phyloP scores from a whole-genome alignment of 495 filamentous ascomycete species.

The Aspergillus coremiiformis region DNA sequence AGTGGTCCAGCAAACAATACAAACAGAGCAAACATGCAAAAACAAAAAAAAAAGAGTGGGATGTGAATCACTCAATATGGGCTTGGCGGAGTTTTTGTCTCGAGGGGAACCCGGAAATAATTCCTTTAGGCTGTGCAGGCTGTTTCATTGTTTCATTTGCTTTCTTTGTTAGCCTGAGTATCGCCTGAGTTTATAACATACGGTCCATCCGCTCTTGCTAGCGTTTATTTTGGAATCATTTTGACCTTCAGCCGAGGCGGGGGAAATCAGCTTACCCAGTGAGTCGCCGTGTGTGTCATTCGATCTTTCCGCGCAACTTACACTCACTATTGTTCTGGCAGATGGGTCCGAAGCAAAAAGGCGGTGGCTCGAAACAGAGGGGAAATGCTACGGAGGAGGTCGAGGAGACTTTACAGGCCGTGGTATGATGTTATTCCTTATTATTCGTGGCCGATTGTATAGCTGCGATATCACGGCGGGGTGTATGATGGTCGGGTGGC shows the following conservation, averaged over 20 bases:
- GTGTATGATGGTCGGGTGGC: constrained; percentile 12
- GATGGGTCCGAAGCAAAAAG: constrained; percentile 53
- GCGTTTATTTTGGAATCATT: background rate
- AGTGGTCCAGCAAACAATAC: constrained; percentile 20
- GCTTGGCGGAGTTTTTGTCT: constrained; percentile 31
- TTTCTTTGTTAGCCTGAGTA: background rate
- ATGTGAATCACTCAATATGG: constrained; percentile 26
- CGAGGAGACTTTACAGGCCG: constrained; percentile 84
- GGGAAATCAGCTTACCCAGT: background rate
- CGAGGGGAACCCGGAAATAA: constrained; percentile 14
- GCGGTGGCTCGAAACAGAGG: constrained; percentile 55
- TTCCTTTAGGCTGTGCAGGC: constrained; percentile 11
- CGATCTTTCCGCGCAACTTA: background rate
- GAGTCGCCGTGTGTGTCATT: constrained; percentile 1
- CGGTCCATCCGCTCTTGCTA: background rate
- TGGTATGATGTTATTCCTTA: constrained; percentile 51
- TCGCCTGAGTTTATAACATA: background rate
- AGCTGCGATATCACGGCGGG: background rate
- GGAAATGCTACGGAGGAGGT: constrained; percentile 53
- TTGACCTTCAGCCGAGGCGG: background rate
- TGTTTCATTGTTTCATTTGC: background rate
- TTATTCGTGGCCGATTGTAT: too few species aligned
- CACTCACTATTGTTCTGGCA: constrained; percentile 7
- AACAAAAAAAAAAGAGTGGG: constrained; percentile 9
- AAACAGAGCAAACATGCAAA: constrained; percentile 23